Conservation (phyloP, 1,284 basidiomycete species). For the Tetrapyrgos nigripes region DNA sequence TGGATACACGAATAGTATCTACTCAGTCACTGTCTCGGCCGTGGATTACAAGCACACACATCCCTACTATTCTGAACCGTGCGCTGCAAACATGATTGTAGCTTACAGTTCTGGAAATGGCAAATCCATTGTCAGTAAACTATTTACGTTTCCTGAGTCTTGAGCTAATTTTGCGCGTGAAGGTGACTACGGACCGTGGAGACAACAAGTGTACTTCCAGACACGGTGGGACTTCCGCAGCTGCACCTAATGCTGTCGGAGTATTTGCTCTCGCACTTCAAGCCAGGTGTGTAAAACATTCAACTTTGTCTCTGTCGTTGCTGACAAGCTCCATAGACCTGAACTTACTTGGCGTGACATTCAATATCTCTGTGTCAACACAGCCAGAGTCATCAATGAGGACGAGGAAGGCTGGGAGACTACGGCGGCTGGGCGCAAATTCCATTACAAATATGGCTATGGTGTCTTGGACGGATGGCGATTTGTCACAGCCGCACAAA, state of each 20-base stretch:
- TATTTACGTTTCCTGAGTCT: neutral
- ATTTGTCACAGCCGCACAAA: constrained; percentile 83
- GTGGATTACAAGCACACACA: constrained; percentile 92
- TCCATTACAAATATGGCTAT: constrained; percentile 98
- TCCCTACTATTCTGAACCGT: constrained; percentile 97
- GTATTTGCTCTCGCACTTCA: constrained; percentile 90
- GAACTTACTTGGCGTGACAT: constrained; percentile 98
- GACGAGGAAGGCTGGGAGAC: constrained; percentile 84
- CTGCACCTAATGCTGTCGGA: constrained; percentile 94
- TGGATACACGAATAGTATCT: constrained; percentile 98
- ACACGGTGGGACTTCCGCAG: constrained; percentile 98
- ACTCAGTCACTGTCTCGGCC: constrained; percentile 94
- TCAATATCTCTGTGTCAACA: constrained; percentile 88
- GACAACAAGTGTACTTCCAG: constrained; percentile 82
- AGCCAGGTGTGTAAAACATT: constrained; percentile 62
- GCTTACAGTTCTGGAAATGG: constrained; percentile 97
- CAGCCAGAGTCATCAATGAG: constrained; percentile 82
- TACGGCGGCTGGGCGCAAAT: constrained; percentile 81
- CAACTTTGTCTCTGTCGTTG: constrained; percentile 29
- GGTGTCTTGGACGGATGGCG: constrained; percentile 87
- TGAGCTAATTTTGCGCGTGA: constrained; percentile 14
- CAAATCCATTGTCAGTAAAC: constrained; percentile 81
- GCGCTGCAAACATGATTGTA: constrained; percentile 96
- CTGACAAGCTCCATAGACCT: constrained; percentile 55
- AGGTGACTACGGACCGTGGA: constrained; percentile 96